phyloP scores from a whole-genome alignment of 768 basidiomycete genomes.

The Krasilnikovozyma curviuscula region DNA sequence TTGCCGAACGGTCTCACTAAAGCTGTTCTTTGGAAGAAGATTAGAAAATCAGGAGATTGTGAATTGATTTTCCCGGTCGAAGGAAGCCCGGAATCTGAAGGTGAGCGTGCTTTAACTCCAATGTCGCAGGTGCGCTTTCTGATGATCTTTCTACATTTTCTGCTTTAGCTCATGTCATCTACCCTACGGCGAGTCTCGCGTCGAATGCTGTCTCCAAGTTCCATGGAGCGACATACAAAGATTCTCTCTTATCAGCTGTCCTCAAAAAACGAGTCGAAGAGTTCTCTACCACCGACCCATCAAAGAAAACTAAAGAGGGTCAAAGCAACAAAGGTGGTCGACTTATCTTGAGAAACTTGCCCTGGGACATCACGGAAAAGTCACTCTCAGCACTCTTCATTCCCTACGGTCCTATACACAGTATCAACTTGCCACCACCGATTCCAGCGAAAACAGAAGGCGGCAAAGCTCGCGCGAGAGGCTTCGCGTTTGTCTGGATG shows the following conservation, averaged over 20 bases:
- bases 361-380: slow-evolving; percentile 52
- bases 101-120: slow-evolving; percentile 24
- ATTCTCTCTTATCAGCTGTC: slow-evolving; percentile 60
- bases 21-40: slow-evolving; percentile 40
- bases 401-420: slow-evolving; percentile 68
- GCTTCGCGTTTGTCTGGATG: slow-evolving; percentile 94
- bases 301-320: slow-evolving; percentile 16
- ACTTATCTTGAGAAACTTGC: slow-evolving; percentile 77
- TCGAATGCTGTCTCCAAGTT: slow-evolving; percentile 54
- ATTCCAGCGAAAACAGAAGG: slow-evolving; percentile 26
- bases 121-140: neutral
- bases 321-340: slow-evolving; percentile 32
- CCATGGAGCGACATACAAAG: slow-evolving; percentile 86
- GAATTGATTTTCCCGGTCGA: slow-evolving; percentile 23
- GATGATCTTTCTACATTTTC: neutral
- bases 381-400: slow-evolving; percentile 73
- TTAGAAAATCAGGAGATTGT: slow-evolving; percentile 51
- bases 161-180: slow-evolving; percentile 47
- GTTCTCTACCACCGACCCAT: slow-evolving; percentile 31
- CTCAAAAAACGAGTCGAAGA: slow-evolving; percentile 69
- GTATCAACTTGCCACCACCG: slow-evolving; percentile 52
- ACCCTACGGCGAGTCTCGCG: slow-evolving; percentile 47
- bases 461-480: slow-evolving; percentile 34
- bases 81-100: slow-evolving; percentile 37
- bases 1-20: slow-evolving; percentile 24